Percentiles rank a stretch among this genome's conserved stretches.
Evolutionary conservation across 176 grass and related monocot species (phyloP).

Genomic region (Thinopyrum elongatum): DNA sequence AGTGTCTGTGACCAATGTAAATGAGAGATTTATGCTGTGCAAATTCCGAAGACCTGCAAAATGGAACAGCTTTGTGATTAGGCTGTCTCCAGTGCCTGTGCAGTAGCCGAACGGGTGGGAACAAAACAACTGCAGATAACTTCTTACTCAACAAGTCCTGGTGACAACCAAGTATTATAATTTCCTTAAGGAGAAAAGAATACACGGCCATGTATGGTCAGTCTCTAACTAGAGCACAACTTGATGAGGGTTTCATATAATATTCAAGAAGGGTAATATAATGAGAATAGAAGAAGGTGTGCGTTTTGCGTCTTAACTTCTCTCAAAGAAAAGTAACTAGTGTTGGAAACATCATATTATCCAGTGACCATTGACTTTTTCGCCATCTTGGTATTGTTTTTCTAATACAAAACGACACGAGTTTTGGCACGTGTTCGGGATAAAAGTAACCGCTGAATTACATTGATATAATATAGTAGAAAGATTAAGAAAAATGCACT

Average conservation of each 20-base stretch:
- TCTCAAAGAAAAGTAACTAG: conserved; percentile 6
- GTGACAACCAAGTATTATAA: not conserved
- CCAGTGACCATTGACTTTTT: not conserved
- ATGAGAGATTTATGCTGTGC: conserved; percentile 85
- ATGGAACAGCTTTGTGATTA: conserved; percentile 4
- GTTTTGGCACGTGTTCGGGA: no score
- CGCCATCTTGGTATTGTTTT: no score
- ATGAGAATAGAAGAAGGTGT: not conserved
- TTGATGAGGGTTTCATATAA: not conserved
- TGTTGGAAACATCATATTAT: not conserved
- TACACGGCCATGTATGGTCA: not conserved
- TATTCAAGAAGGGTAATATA: not conserved
- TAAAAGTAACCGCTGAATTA: not conserved
- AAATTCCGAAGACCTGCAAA: conserved; percentile 69
- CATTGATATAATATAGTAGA: not conserved
- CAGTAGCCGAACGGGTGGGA: not conserved
- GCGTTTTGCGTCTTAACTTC: not conserved
- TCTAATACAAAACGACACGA: no score
- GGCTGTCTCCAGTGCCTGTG: not conserved
- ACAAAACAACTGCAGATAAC: not conserved
- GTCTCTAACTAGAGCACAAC: not conserved
- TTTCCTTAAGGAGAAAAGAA: not conserved
- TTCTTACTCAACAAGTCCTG: not conserved
- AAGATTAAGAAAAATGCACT: not conserved
- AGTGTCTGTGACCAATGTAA: conserved; percentile 76